phyloP scores from a whole-genome alignment of 164 flowering plant species.

The Buxus sempervirens region DNA sequence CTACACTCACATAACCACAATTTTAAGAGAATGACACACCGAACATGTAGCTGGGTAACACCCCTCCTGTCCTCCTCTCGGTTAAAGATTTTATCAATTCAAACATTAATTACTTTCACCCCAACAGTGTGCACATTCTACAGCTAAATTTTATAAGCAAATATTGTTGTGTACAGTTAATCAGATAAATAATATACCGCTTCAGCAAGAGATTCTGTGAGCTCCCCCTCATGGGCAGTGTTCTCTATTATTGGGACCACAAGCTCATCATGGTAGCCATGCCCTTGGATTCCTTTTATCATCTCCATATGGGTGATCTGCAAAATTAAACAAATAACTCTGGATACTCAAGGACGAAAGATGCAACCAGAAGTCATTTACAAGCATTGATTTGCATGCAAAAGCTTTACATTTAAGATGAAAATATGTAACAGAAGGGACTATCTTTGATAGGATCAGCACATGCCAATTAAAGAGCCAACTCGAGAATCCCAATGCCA shows the following conservation, averaged over 20 bases:
- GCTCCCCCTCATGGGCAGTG: slow-evolving; percentile 91
- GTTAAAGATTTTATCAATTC: no score
- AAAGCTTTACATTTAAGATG: background rate
- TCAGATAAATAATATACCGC: slow-evolving; percentile 26
- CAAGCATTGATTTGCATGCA: background rate
- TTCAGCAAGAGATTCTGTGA: slow-evolving; percentile 83
- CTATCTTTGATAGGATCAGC: no score
- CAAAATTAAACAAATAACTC: slow-evolving; percentile 3
- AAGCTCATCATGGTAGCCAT: slow-evolving; percentile 95
- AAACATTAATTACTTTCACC: background rate
- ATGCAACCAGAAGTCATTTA: background rate
- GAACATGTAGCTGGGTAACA: no score
- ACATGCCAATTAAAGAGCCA: no score
- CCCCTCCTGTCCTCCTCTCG: no score
- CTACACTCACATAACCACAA: no score
- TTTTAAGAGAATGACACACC: no score
- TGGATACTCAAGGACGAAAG: background rate
- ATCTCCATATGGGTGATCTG: slow-evolving; percentile 99
- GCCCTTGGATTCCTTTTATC: slow-evolving; percentile 98
- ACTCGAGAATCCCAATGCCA: no score
- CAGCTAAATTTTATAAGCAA: background rate
- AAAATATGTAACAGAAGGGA: no score
- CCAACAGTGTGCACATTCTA: background rate
- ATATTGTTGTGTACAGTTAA: background rate
- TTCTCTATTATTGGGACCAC: slow-evolving; percentile 96